A percentile compares a stretch with the other conserved stretches of the same genome.
Conservation (phyloP, 148 eudicot species). For the Chenopodium formosanum region DNA sequence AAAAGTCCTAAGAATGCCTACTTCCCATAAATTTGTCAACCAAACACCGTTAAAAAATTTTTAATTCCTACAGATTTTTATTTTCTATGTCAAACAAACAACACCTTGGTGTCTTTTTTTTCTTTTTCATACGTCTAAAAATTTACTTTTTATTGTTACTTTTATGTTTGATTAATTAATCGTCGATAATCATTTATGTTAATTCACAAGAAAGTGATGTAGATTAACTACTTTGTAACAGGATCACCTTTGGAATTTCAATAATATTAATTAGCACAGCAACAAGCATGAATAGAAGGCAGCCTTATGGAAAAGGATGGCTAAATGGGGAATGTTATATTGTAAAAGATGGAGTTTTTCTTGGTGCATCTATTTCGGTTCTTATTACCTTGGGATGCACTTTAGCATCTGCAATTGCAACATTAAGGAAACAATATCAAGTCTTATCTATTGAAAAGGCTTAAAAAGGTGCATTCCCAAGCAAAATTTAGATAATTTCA, state of each 20-base stretch:
- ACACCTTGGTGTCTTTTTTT: no score
- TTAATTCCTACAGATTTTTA: no score
- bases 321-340: constrained; percentile 66
- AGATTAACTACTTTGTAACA: constrained; percentile 21
- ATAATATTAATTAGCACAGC: constrained; percentile 36
- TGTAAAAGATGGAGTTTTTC: constrained; percentile 62
- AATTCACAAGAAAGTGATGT: not conserved
- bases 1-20: no score
- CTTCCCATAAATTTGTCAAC: no score
- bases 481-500: not conserved
- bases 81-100: no score
- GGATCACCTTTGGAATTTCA: constrained; percentile 53
- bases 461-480: not conserved
- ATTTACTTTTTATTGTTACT: no score
- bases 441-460: constrained; percentile 12
- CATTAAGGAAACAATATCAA: constrained; percentile 25
- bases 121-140: no score
- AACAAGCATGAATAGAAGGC: constrained; percentile 65
- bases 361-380: constrained; percentile 45
- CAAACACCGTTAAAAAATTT: no score
- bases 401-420: constrained; percentile 21
- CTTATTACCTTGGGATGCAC: constrained; percentile 44
- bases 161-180: no score
- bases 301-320: constrained; percentile 72
- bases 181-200: no score